Percentiles rank a stretch among this genome's conserved stretches.
phyloP scores from a whole-genome alignment of 2,329 filamentous ascomycete species.

The Ophiostoma perfectum region DNA sequence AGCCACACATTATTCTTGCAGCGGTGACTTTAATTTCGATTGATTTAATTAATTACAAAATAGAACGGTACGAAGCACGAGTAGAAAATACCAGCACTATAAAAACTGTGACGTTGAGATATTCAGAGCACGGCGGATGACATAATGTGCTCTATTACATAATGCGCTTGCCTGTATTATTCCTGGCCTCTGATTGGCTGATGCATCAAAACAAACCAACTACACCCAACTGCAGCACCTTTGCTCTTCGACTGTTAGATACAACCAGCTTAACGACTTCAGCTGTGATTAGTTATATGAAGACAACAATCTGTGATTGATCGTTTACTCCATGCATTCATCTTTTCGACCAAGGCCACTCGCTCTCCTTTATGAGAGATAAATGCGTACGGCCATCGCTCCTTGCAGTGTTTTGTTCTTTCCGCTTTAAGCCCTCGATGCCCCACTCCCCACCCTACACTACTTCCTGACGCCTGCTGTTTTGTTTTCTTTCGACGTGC shows the following conservation, averaged over 20 bases:
- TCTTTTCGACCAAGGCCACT: too few species aligned
- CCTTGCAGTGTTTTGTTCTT: conserved; percentile 20
- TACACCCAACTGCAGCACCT: background rate
- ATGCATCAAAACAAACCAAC: conserved; percentile 21
- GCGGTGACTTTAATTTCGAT: too few species aligned
- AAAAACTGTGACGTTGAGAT: background rate
- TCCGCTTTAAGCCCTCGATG: conserved; percentile 16
- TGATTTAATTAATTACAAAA: too few species aligned
- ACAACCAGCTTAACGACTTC: background rate
- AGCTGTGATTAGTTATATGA: background rate
- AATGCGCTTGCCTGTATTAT: background rate
- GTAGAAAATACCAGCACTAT: too few species aligned
- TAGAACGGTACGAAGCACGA: too few species aligned
- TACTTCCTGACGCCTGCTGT: conserved; percentile 15
- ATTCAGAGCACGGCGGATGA: background rate
- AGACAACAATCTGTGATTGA: too few species aligned
- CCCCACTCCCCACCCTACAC: conserved; percentile 18
- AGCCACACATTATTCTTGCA: too few species aligned
- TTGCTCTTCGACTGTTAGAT: background rate
- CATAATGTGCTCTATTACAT: background rate
- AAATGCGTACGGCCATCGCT: background rate
- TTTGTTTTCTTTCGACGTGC: conserved; percentile 20
- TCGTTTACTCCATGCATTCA: too few species aligned
- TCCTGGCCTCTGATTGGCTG: conserved; percentile 20
- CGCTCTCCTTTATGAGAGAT: background rate